phyloP scores from a whole-genome alignment of 805 yeast species.

The Kazachstania taianensis region DNA sequence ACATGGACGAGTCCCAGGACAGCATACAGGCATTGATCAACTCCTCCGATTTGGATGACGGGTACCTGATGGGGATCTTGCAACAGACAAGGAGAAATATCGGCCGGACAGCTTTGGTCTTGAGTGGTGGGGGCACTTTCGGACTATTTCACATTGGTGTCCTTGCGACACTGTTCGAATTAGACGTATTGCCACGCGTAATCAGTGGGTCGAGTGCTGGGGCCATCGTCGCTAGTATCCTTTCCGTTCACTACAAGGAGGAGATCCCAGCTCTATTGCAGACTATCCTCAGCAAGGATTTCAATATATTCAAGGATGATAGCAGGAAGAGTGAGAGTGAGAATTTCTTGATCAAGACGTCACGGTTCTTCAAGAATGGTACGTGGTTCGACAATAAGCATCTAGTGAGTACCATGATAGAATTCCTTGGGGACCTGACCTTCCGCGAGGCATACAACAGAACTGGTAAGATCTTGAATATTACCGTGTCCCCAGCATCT shows the following conservation, averaged over 20 bases:
- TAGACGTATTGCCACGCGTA: constrained; percentile 68
- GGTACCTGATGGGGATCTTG: constrained; percentile 62
- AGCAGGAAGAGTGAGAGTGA: constrained; percentile 41
- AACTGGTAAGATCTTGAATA: constrained; percentile 81
- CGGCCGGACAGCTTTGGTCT: constrained; percentile 84
- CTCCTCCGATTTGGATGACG: constrained; percentile 44
- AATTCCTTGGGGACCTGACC: constrained; percentile 76
- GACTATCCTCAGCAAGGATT: constrained; percentile 31
- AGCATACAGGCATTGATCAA: constrained; percentile 25
- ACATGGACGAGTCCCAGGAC: constrained; percentile 60
- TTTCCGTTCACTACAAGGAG: constrained; percentile 69
- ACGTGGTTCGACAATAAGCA: constrained; percentile 76
- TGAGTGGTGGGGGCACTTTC: constrained; percentile 90
- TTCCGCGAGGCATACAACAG: constrained; percentile 89
- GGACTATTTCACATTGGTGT: constrained; percentile 91
- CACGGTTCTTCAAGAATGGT: constrained; percentile 64
- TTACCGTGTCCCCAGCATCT: constrained; percentile 85
- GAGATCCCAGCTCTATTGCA: constrained; percentile 52
- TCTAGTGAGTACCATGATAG: constrained; percentile 60
- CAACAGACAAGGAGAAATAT: constrained; percentile 80
- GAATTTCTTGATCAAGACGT: constrained; percentile 39
- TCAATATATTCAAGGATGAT: constrained; percentile 49
- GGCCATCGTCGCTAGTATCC: constrained; percentile 80
- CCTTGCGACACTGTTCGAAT: constrained; percentile 60
- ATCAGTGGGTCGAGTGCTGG: constrained; percentile 94